These are phyloP conservation scores for Globisporangium parvum DNA, from an alignment of 352 stramenopile genomes.

Conservation along the genomic window DNA sequence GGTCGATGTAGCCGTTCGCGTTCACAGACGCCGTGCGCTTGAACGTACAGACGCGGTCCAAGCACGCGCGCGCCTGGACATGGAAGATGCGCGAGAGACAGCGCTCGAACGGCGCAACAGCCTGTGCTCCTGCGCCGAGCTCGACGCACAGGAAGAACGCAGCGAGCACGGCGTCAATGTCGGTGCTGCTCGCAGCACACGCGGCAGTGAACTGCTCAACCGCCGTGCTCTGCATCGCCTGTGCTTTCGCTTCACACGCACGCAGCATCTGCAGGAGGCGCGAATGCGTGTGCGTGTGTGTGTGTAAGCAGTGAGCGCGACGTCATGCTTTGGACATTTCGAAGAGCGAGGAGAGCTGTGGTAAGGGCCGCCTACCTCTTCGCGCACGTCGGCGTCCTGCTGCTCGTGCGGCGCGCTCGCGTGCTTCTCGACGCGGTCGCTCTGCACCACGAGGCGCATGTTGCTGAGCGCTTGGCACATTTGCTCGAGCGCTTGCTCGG, in stretches of 20 bases:
- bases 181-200: constrained; percentile 25
- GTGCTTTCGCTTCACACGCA: constrained; percentile 65
- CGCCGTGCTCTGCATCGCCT: constrained; percentile 27
- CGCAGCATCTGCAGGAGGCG: constrained; percentile 67
- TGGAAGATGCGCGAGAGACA: constrained; percentile 53
- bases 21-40: constrained; percentile 62
- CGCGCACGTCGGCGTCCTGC: constrained; percentile 32
- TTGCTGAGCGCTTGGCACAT: constrained; percentile 52
- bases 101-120: constrained; percentile 25
- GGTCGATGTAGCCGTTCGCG: constrained; percentile 80
- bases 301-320: background rate
- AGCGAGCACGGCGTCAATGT: constrained; percentile 45
- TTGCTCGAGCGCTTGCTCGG: constrained; percentile 62
- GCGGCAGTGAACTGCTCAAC: constrained; percentile 36
- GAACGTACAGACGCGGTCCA: constrained; percentile 41
- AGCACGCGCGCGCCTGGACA: constrained; percentile 37
- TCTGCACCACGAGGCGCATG: constrained; percentile 44
- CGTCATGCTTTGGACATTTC: no score
- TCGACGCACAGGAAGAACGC: constrained; percentile 48
- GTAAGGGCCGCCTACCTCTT: no score
- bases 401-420: constrained; percentile 11
- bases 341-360: no score
- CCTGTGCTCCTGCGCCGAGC: constrained; percentile 26
- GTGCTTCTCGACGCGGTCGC: constrained; percentile 12
- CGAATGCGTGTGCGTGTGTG: no score